Evolutionary conservation across 2,329 filamentous ascomycete genomes (phyloP).

Genomic region (Xylariomycetidae sp.): DNA sequence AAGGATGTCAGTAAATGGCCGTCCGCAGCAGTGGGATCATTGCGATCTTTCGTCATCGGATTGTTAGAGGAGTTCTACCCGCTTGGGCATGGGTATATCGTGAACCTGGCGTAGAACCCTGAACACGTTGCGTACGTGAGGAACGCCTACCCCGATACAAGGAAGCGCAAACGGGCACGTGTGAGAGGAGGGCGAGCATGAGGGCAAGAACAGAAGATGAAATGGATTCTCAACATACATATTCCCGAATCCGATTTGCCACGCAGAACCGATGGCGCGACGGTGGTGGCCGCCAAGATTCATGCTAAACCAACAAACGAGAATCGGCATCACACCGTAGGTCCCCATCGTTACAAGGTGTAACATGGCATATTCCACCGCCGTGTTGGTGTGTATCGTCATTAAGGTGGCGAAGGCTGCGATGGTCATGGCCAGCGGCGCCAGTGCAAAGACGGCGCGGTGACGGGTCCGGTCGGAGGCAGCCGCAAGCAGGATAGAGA

Average conservation of each 20-base stretch:
- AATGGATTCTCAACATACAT: constrained; percentile 32
- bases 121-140: no score
- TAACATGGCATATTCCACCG: constrained; percentile 69
- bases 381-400: constrained; percentile 58
- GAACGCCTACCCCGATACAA: no score
- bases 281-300: constrained; percentile 69
- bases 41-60: no score
- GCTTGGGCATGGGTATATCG: no score
- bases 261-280: constrained; percentile 62
- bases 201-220: no score
- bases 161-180: no score
- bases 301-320: constrained; percentile 79
- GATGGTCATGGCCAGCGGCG: constrained; percentile 63
- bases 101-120: no score
- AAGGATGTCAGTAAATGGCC: no score
- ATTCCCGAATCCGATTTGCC: constrained; percentile 75
- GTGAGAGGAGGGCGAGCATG: neutral
- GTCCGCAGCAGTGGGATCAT: no score
- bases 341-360: constrained; percentile 76
- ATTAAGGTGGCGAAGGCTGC: constrained; percentile 72
- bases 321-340: constrained; percentile 85
- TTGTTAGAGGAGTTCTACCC: no score
- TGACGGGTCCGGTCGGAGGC: constrained; percentile 67
- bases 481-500: constrained; percentile 69
- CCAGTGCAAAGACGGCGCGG: constrained; percentile 66